phyloP scores from a whole-genome alignment of 148 eudicot genomes.

The Cornus controversa region DNA sequence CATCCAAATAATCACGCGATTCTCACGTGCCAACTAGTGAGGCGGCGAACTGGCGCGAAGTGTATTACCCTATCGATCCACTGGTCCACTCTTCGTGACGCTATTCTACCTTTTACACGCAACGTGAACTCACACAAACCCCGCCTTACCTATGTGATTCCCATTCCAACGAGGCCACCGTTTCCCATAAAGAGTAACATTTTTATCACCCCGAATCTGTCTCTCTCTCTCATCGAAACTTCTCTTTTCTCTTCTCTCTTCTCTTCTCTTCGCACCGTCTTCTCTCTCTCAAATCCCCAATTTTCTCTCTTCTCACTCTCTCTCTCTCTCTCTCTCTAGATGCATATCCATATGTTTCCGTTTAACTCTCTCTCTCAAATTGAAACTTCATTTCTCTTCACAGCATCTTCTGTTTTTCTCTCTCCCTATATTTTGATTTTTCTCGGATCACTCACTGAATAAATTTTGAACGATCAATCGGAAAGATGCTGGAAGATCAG shows the following conservation, averaged over 20 bases:
- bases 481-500: slow-evolving; percentile 96
- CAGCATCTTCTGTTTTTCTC: background rate
- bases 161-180: too few species aligned
- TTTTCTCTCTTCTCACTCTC: background rate
- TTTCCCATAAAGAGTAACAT: too few species aligned
- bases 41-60: too few species aligned
- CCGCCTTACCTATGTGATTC: too few species aligned
- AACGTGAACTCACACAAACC: too few species aligned
- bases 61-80: too few species aligned
- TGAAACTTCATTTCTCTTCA: too few species aligned
- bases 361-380: background rate
- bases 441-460: background rate
- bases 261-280: too few species aligned
- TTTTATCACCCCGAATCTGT: background rate
- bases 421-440: background rate
- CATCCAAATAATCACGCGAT: too few species aligned
- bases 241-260: background rate
- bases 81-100: too few species aligned
- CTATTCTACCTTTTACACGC: too few species aligned
- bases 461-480: background rate
- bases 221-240: background rate
- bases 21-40: too few species aligned
- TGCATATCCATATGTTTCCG: background rate
- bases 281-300: background rate
- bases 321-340: background rate